A percentile compares a stretch with the other conserved stretches of the same genome.
phyloP scores from a whole-genome alignment of 2,329 filamentous ascomycete species.

The Diaporthe sp. region DNA sequence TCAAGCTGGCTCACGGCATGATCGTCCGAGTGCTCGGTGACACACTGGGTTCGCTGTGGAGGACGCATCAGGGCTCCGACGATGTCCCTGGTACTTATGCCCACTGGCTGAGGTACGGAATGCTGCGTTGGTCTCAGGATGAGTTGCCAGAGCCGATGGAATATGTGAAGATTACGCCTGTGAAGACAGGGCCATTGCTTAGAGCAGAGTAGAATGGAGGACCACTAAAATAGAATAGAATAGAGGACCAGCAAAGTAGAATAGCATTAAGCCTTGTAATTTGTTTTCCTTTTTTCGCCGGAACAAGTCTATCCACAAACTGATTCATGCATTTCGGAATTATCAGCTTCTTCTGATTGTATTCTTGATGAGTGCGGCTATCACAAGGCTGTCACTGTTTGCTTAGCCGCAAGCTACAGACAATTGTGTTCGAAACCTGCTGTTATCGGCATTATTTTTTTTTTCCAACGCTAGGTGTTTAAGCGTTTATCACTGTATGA shows the following conservation, averaged over 20 bases:
- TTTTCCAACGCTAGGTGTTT: too few relatives aligned
- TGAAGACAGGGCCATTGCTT: slow-evolving; percentile 52
- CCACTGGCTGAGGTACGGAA: slow-evolving; percentile 66
- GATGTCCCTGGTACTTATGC: slow-evolving; percentile 65
- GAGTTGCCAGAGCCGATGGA: slow-evolving; percentile 52
- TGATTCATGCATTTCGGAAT: too few relatives aligned
- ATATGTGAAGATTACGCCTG: slow-evolving; percentile 52
- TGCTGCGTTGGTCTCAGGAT: slow-evolving; percentile 61
- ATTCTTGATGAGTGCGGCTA: too few relatives aligned
- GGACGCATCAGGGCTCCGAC: slow-evolving; percentile 62
- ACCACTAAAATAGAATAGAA: background rate
- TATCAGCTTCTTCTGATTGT: too few relatives aligned
- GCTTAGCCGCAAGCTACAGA: too few relatives aligned
- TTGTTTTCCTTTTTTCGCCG: background rate
- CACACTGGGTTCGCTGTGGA: slow-evolving; percentile 68
- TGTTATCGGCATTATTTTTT: too few relatives aligned
- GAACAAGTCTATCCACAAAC: background rate
- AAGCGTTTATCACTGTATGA: too few relatives aligned
- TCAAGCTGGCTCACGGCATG: slow-evolving; percentile 69
- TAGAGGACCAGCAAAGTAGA: too few relatives aligned
- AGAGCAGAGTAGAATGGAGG: background rate
- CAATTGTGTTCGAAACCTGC: too few relatives aligned
- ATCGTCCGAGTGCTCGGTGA: slow-evolving; percentile 63
- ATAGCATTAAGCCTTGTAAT: background rate
- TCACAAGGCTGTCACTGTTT: too few relatives aligned